Percentiles rank a stretch among this genome's conserved stretches.
Evolutionary conservation across 768 basidiomycete species (phyloP).

Genomic region (Lentinula aciculospora): DNA sequence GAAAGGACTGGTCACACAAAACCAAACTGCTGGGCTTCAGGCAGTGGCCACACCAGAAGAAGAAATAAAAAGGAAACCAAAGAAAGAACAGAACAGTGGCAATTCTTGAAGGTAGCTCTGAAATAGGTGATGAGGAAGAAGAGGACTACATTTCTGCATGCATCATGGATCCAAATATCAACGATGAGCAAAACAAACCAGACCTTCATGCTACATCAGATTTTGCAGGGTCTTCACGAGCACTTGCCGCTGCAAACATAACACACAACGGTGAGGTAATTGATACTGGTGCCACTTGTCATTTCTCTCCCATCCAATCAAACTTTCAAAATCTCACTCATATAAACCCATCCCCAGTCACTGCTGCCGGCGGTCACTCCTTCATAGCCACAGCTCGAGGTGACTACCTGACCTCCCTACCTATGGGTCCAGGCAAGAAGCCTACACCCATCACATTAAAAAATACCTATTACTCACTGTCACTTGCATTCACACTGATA

Average conservation of each 20-base stretch:
- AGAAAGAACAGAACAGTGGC: background rate
- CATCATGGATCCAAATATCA: background rate
- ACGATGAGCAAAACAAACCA: background rate
- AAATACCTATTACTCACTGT: constrained; percentile 21
- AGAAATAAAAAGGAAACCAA: constrained; percentile 11
- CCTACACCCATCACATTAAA: constrained; percentile 15
- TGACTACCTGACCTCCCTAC: constrained; percentile 19
- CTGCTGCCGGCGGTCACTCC: constrained; percentile 20
- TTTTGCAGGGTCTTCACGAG: background rate
- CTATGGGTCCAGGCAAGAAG: constrained; percentile 16
- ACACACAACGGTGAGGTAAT: constrained; percentile 13
- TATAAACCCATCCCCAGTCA: constrained; percentile 15
- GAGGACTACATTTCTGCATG: background rate
- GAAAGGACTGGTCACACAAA: constrained; percentile 16
- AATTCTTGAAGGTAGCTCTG: background rate
- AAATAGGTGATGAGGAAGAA: constrained; percentile 6
- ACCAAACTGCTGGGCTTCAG: constrained; percentile 23
- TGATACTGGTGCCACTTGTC: constrained; percentile 26
- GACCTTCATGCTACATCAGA: constrained; percentile 9
- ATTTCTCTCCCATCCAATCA: constrained; percentile 24
- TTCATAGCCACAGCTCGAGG: constrained; percentile 23
- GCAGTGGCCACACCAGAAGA: constrained; percentile 21
- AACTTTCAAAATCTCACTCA: constrained; percentile 19
- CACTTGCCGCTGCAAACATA: background rate
- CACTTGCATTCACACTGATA: constrained; percentile 23